Evolutionary conservation across 2,329 filamentous ascomycete species (phyloP).

Genomic region (Hirsutella rhossiliensis): DNA sequence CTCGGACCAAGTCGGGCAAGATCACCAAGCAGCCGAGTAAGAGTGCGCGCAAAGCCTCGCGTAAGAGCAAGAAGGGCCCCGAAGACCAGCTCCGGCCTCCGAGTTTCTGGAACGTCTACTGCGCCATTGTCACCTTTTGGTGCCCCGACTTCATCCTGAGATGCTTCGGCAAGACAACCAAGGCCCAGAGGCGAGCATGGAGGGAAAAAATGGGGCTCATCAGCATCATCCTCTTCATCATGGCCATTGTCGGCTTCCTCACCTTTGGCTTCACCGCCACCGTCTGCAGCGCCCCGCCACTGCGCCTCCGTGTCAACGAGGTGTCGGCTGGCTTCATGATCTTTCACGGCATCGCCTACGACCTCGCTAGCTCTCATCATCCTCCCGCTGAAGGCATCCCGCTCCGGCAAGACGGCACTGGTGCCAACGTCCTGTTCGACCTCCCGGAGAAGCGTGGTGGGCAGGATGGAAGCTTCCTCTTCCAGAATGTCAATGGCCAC

Average conservation of each 20-base stretch:
- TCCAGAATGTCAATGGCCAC: slow-evolving; percentile 95
- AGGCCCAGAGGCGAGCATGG: slow-evolving; percentile 86
- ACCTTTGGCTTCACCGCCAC: slow-evolving; percentile 92
- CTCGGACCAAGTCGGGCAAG: slow-evolving; percentile 43
- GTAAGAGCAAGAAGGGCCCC: slow-evolving; percentile 23
- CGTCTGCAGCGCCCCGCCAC: slow-evolving; percentile 64
- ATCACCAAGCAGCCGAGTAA: slow-evolving; percentile 45
- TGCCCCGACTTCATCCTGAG: slow-evolving; percentile 72
- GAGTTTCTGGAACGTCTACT: slow-evolving; percentile 92
- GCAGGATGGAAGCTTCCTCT: slow-evolving; percentile 92
- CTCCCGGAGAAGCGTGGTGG: slow-evolving; percentile 71
- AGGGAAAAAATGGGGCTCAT: slow-evolving; percentile 95
- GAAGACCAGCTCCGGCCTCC: slow-evolving; percentile 63
- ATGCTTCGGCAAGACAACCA: slow-evolving; percentile 76
- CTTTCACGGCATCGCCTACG: slow-evolving; percentile 85
- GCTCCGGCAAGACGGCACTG: slow-evolving; percentile 28
- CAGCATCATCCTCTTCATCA: slow-evolving; percentile 83
- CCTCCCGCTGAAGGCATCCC: slow-evolving; percentile 71
- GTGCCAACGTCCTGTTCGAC: slow-evolving; percentile 77
- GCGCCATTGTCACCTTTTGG: slow-evolving; percentile 90
- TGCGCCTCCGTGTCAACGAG: slow-evolving; percentile 70
- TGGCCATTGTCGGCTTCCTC: slow-evolving; percentile 81
- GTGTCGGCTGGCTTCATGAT: slow-evolving; percentile 84
- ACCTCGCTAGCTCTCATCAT: slow-evolving; percentile 66
- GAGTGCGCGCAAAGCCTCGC: slow-evolving; percentile 26